Evolutionary conservation across 805 yeast species (phyloP).

Genomic region (Zygosaccharomyces lentus): DNA sequence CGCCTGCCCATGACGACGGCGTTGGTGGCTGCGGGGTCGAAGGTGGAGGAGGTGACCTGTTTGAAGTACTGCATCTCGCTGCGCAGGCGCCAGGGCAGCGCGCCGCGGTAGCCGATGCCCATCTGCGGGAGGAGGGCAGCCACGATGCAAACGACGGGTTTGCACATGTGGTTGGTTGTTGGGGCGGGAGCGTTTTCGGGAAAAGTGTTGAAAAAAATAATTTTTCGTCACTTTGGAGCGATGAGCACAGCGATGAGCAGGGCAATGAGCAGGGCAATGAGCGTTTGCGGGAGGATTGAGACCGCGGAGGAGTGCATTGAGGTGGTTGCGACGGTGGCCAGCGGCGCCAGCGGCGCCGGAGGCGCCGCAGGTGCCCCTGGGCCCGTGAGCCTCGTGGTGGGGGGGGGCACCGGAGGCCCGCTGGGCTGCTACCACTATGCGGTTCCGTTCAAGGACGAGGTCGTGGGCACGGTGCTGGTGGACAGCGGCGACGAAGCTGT

Average conservation of each 20-base stretch:
- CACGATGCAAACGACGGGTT: slow-evolving; percentile 60
- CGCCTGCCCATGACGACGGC: slow-evolving; percentile 95
- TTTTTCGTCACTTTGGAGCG: background rate
- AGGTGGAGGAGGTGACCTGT: slow-evolving; percentile 54
- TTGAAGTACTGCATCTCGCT: slow-evolving; percentile 84
- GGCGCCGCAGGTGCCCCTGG: slow-evolving; percentile 5
- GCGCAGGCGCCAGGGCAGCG: slow-evolving; percentile 81
- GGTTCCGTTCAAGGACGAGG: slow-evolving; percentile 21
- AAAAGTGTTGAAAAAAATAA: background rate
- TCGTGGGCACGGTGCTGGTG: slow-evolving; percentile 25
- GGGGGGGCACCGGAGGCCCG: slow-evolving; percentile 11
- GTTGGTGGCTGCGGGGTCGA: slow-evolving; percentile 42
- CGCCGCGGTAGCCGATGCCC: slow-evolving; percentile 82
- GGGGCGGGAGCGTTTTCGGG: background rate
- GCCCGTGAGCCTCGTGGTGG: slow-evolving; percentile 22
- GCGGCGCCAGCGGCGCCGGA: slow-evolving; percentile 16
- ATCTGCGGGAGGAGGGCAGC: slow-evolving; percentile 77
- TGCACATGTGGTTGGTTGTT: slow-evolving; percentile 2
- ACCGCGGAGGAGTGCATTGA: slow-evolving; percentile 15
- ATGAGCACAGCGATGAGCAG: background rate
- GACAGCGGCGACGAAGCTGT: slow-evolving; percentile 28
- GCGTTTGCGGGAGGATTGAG: slow-evolving; percentile 14
- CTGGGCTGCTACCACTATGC: slow-evolving; percentile 28
- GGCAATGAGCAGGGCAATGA: slow-evolving; percentile 10
- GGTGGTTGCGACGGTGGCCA: slow-evolving; percentile 17